A percentile compares a stretch with the other conserved stretches of the same genome.
These are phyloP conservation scores for Amanita inopinata DNA, from an alignment of 768 basidiomycete species.

Conservation along the genomic window DNA sequence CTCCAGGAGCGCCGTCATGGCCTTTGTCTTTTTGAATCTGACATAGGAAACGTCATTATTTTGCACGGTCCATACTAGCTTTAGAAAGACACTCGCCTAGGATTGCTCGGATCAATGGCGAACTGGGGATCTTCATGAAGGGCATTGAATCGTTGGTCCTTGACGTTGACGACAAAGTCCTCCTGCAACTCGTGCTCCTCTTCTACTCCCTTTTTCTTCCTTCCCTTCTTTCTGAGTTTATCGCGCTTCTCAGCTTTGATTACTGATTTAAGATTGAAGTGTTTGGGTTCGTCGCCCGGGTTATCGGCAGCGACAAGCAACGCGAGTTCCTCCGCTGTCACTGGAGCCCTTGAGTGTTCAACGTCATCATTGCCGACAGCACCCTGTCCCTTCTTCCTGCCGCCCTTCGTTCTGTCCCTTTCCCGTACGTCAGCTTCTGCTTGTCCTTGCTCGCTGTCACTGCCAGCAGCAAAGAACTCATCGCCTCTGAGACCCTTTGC, in stretches of 20 bases:
- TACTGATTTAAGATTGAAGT: slow-evolving; percentile 88
- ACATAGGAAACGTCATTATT: slow-evolving; percentile 6
- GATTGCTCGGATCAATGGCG: slow-evolving; percentile 93
- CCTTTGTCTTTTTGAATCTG: slow-evolving; percentile 90
- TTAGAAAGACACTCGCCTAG: slow-evolving; percentile 54
- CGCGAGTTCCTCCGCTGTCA: slow-evolving; percentile 47
- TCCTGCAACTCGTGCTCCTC: slow-evolving; percentile 65
- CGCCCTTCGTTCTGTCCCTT: slow-evolving; percentile 16
- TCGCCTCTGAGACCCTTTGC: slow-evolving; percentile 31
- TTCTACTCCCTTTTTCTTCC: slow-evolving; percentile 33
- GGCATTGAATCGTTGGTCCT: slow-evolving; percentile 81
- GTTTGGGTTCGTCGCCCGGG: slow-evolving; percentile 46
- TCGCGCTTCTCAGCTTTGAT: slow-evolving; percentile 73
- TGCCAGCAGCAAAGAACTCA: slow-evolving; percentile 67
- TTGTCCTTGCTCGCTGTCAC: slow-evolving; percentile 26
- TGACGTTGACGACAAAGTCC: slow-evolving; percentile 74
- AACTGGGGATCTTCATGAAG: slow-evolving; percentile 86
- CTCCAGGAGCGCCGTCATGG: slow-evolving; percentile 78
- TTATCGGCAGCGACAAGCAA: slow-evolving; percentile 51
- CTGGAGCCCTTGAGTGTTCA: slow-evolving; percentile 7
- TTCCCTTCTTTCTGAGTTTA: slow-evolving; percentile 24
- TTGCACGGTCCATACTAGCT: slow-evolving; percentile 5
- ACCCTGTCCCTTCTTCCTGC: slow-evolving; percentile 15
- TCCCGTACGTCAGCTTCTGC: slow-evolving; percentile 13
- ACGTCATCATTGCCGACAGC: background rate